A percentile compares a stretch with the other conserved stretches of the same genome.
These are phyloP conservation scores for Alternaria consortialis DNA, from an alignment of 2,329 filamentous ascomycete species.

Conservation along the genomic window DNA sequence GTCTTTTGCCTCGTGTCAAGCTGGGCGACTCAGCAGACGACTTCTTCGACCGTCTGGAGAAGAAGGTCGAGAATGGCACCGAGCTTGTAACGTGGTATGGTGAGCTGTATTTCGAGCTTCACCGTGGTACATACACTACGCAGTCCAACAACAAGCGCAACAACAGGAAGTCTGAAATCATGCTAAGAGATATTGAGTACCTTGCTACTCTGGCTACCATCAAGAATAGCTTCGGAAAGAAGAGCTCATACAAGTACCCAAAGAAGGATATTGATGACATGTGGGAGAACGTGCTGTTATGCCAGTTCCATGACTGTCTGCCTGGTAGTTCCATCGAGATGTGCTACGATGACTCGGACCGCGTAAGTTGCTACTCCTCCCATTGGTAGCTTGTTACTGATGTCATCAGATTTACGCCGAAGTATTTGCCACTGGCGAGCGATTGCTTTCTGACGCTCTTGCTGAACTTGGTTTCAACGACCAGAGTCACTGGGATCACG, in stretches of 20 bases:
- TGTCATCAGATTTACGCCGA: slow-evolving; percentile 72
- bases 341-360: slow-evolving; percentile 95
- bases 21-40: slow-evolving; percentile 92
- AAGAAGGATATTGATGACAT: slow-evolving; percentile 93
- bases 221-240: slow-evolving; percentile 61
- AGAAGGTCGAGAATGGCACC: slow-evolving; percentile 72
- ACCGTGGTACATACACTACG: slow-evolving; percentile 96
- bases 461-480: slow-evolving; percentile 70
- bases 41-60: slow-evolving; percentile 87
- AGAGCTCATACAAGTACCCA: slow-evolving; percentile 79
- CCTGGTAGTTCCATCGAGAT: slow-evolving; percentile 96
- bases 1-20: slow-evolving; percentile 84
- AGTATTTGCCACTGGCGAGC: slow-evolving; percentile 79
- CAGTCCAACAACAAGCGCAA: slow-evolving; percentile 97
- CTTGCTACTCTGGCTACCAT: slow-evolving; percentile 86
- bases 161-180: slow-evolving; percentile 84
- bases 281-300: slow-evolving; percentile 92
- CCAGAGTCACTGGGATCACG: slow-evolving; percentile 51
- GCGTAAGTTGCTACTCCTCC: slow-evolving; percentile 54
- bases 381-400: slow-evolving; percentile 26
- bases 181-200: slow-evolving; percentile 88
- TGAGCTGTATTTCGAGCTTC: slow-evolving; percentile 96
- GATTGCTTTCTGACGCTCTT: slow-evolving; percentile 74
- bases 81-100: slow-evolving; percentile 96
- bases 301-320: slow-evolving; percentile 97